These are phyloP conservation scores for Pyrenopolyporus hunteri DNA, from an alignment of 495 filamentous ascomycete genomes.

Conservation along the genomic window DNA sequence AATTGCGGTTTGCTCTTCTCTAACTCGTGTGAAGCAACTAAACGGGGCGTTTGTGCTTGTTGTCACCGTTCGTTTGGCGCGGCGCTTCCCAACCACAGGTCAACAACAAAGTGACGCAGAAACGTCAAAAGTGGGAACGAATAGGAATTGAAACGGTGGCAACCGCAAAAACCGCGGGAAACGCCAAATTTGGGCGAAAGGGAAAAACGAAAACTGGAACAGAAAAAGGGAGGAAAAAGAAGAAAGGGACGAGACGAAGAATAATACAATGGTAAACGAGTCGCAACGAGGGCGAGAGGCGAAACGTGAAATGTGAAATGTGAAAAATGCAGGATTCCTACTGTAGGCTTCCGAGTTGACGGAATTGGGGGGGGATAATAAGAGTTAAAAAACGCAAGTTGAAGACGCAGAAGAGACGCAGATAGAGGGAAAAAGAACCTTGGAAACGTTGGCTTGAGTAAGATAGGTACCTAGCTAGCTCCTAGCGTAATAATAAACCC, in stretches of 20 bases:
- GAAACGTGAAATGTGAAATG: background rate
- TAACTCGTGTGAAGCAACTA: constrained; percentile 11
- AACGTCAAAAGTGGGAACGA: constrained; percentile 28
- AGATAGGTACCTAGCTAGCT: constrained; percentile 16
- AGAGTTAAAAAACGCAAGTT: constrained; percentile 6
- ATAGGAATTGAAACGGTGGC: constrained; percentile 20
- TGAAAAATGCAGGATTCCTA: constrained; percentile 17
- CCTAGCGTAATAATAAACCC: too few species aligned
- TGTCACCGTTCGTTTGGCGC: constrained; percentile 26
- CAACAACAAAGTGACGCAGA: constrained; percentile 37
- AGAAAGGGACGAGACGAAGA: constrained; percentile 1
- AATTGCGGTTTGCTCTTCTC: constrained; percentile 9
- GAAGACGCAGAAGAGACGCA: constrained; percentile 17
- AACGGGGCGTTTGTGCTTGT: constrained; percentile 9
- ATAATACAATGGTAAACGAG: constrained; percentile 34
- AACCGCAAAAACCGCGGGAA: constrained; percentile 18
- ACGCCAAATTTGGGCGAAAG: background rate
- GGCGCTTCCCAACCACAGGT: constrained; percentile 22
- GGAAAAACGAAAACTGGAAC: constrained; percentile 12
- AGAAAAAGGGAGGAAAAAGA: background rate
- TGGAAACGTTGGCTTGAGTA: constrained; percentile 7
- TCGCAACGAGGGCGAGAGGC: constrained; percentile 9
- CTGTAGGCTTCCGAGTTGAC: constrained; percentile 17
- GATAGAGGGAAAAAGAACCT: constrained; percentile 11
- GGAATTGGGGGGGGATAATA: background rate